phyloP scores from a whole-genome alignment of 192 early-diverging fungal genomes.

The Cladochytrium replicatum region DNA sequence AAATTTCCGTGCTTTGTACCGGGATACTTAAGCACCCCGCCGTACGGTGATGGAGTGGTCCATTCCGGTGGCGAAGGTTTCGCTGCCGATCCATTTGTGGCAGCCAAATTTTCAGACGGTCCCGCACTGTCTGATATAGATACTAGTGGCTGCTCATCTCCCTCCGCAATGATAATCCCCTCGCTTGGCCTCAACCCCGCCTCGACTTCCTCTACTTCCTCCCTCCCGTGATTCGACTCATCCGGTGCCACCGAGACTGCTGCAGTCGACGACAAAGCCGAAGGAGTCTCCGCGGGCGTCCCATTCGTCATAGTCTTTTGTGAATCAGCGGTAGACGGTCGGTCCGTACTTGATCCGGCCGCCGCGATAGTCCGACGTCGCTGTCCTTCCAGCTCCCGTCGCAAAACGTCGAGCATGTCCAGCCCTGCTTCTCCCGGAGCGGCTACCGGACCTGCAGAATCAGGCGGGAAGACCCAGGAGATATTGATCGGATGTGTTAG shows the following conservation, averaged over 20 bases:
- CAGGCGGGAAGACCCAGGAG: constrained; percentile 26
- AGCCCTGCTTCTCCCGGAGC: too few relatives aligned
- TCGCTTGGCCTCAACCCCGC: too few relatives aligned
- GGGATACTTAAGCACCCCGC: neutral
- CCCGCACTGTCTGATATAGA: neutral
- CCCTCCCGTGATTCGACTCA: too few relatives aligned
- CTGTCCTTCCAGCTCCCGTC: constrained; percentile 1
- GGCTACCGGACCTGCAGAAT: neutral
- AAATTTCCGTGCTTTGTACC: constrained; percentile 45
- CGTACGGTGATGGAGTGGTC: too few relatives aligned
- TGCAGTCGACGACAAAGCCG: constrained; percentile 2
- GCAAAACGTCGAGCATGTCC: constrained; percentile 10
- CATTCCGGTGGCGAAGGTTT: neutral
- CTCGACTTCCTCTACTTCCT: too few relatives aligned
- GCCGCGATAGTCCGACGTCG: neutral
- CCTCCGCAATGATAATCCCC: too few relatives aligned
- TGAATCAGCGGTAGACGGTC: too few relatives aligned
- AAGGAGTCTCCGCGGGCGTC: constrained; percentile 3
- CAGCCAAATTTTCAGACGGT: neutral
- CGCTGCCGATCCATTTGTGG: neutral
- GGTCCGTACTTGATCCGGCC: too few relatives aligned
- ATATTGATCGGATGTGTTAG: constrained; percentile 26
- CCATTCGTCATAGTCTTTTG: too few relatives aligned
- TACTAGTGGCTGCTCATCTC: too few relatives aligned
- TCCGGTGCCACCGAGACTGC: too few relatives aligned